phyloP scores from a whole-genome alignment of 768 basidiomycete genomes.

The Lactifluus piperatus region DNA sequence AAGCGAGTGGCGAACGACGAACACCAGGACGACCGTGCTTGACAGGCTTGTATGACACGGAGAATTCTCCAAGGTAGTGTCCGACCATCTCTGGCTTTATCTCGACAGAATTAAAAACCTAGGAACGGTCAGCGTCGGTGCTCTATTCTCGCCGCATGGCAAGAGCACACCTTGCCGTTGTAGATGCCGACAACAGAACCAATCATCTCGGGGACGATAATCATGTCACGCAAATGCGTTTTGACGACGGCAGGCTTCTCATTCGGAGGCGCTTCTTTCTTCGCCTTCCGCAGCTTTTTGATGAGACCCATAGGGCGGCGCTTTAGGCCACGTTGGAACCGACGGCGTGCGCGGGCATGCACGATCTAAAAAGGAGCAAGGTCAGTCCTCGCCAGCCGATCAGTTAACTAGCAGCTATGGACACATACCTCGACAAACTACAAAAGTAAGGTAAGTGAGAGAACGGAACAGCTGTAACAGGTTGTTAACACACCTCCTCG shows the following conservation, averaged over 20 bases:
- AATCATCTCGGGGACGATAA: slow-evolving; percentile 99
- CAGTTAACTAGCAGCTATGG: not conserved
- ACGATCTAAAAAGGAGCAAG: slow-evolving; percentile 50
- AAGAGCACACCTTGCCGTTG: slow-evolving; percentile 76
- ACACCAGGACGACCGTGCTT: slow-evolving; percentile 99
- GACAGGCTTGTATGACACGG: slow-evolving; percentile 96
- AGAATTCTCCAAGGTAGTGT: slow-evolving; percentile 97
- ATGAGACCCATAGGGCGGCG: slow-evolving; percentile 97
- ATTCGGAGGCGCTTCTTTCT: slow-evolving; percentile 98
- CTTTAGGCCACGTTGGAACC: slow-evolving; percentile 99
- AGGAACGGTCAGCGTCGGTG: not conserved
- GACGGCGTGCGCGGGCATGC: slow-evolving; percentile 95
- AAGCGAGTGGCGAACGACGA: slow-evolving; percentile 30
- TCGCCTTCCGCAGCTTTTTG: slow-evolving; percentile 98
- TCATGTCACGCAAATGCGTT: slow-evolving; percentile 99
- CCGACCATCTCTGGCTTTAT: slow-evolving; percentile 99
- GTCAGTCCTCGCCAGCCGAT: not conserved
- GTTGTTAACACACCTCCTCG: slow-evolving; percentile 66
- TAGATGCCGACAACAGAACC: slow-evolving; percentile 97
- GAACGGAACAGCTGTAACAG: not conserved
- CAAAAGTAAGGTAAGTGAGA: slow-evolving; percentile 5
- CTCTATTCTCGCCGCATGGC: not conserved
- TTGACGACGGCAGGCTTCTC: slow-evolving; percentile 99
- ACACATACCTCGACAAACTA: slow-evolving; percentile 73
- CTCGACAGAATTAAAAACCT: slow-evolving; percentile 95